Percentiles rank a stretch among this genome's conserved stretches.
Evolutionary conservation across 2,329 filamentous ascomycete genomes (phyloP).

Genomic region (Fusarium odoratissimum): DNA sequence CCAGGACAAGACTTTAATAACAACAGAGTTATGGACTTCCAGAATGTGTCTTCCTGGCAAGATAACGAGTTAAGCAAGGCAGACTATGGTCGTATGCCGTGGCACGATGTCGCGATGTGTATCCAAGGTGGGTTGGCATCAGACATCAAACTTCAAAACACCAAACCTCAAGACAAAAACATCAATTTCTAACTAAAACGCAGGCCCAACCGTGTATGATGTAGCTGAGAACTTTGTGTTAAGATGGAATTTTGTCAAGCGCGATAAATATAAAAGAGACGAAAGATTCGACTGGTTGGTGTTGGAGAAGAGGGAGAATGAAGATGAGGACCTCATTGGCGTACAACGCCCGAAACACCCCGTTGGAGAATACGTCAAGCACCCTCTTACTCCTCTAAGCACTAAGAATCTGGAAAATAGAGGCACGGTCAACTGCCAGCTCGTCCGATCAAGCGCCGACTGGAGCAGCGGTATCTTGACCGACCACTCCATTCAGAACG

Average conservation of each 20-base stretch:
- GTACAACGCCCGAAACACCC: slow-evolving; percentile 92
- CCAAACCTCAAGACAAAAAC: neutral
- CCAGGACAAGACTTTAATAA: slow-evolving; percentile 99
- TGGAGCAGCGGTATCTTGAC: slow-evolving; percentile 93
- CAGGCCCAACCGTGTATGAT: slow-evolving; percentile 90
- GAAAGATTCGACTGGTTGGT: slow-evolving; percentile 85
- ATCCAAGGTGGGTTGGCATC: slow-evolving; percentile 9
- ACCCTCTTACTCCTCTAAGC: slow-evolving; percentile 78
- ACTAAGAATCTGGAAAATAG: slow-evolving; percentile 72
- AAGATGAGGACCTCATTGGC: slow-evolving; percentile 86
- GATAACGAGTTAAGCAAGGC: slow-evolving; percentile 91
- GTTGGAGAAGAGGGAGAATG: slow-evolving; percentile 78
- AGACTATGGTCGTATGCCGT: slow-evolving; percentile 95
- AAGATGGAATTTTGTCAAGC: slow-evolving; percentile 96
- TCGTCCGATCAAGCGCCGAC: slow-evolving; percentile 90
- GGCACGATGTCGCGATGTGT: slow-evolving; percentile 83
- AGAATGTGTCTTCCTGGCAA: slow-evolving; percentile 92
- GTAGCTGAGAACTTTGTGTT: slow-evolving; percentile 96
- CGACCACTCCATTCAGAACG: slow-evolving; percentile 88
- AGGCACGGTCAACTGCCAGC: slow-evolving; percentile 82
- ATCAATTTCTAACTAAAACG: slow-evolving; percentile 73
- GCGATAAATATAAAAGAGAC: slow-evolving; percentile 97
- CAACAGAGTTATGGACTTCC: slow-evolving; percentile 95
- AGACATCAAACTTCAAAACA: neutral
- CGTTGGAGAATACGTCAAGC: slow-evolving; percentile 86